These are phyloP conservation scores for Venturia aucupariae DNA, from an alignment of 2,329 filamentous ascomycete genomes.

Conservation along the genomic window DNA sequence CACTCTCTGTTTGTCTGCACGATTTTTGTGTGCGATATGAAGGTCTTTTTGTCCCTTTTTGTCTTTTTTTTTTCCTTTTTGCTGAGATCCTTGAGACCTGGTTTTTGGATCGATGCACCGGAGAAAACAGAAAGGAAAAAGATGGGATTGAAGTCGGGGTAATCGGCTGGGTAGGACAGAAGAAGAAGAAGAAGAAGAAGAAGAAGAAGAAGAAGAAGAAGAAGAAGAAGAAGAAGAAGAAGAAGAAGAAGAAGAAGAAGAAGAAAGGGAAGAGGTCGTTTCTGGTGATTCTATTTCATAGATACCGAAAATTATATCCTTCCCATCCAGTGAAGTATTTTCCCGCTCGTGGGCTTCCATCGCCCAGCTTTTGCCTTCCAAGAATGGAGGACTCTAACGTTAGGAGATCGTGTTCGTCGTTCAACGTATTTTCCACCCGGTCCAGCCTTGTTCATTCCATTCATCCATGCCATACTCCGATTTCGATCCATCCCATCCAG, in stretches of 20 bases:
- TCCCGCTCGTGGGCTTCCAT: neutral
- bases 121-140: no score
- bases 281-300: neutral
- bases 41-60: neutral
- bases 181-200: neutral
- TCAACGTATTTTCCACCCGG: neutral
- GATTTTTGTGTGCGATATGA: no score
- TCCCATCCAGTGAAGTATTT: neutral
- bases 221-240: neutral
- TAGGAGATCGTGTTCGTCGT: neutral
- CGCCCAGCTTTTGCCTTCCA: neutral
- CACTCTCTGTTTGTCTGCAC: neutral
- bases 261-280: neutral
- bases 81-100: no score
- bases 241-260: neutral
- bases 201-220: neutral
- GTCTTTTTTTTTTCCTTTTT: neutral
- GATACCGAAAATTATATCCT: neutral
- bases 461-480: neutral
- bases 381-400: neutral
- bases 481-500: neutral
- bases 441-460: neutral
- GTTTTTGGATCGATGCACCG: no score
- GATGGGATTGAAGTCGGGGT: neutral
- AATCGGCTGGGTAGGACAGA: no score